Conservation (phyloP, 345 rosid genomes). For the Syzygium grande region DNA sequence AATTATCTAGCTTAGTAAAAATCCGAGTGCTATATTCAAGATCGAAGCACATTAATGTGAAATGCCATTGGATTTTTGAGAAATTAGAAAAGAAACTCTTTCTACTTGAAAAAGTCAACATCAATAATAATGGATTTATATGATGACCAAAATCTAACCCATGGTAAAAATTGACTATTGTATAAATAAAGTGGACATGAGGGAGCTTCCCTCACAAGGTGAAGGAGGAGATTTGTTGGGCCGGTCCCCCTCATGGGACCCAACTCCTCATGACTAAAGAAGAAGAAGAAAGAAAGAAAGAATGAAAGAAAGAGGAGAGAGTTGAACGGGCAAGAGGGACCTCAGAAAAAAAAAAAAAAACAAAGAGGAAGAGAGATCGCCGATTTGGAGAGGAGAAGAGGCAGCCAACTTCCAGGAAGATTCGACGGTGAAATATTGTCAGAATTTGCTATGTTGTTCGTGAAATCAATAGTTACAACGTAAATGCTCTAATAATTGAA, state of each 20-base stretch:
- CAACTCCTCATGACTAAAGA: not conserved
- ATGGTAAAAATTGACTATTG: not conserved
- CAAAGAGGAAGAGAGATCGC: not conserved
- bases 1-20: not conserved
- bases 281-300: not conserved
- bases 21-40: not conserved
- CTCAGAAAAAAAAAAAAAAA: not conserved
- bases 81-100: not conserved
- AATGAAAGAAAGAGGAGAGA: not conserved
- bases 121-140: not conserved
- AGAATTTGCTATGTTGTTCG: not conserved
- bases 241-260: not conserved
- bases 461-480: not conserved
- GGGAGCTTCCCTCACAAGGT: not conserved
- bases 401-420: not conserved
- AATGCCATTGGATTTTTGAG: not conserved
- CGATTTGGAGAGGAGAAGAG: not conserved
- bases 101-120: not conserved
- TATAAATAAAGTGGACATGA: not conserved
- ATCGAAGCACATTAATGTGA: not conserved
- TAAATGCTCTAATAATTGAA: not conserved
- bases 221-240: not conserved
- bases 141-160: not conserved
- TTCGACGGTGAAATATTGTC: not conserved
- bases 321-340: not conserved